A percentile compares a stretch with the other conserved stretches of the same genome.
Conservation (phyloP, 2,329 filamentous ascomycete species). For the Amauroascus verrucosus region DNA sequence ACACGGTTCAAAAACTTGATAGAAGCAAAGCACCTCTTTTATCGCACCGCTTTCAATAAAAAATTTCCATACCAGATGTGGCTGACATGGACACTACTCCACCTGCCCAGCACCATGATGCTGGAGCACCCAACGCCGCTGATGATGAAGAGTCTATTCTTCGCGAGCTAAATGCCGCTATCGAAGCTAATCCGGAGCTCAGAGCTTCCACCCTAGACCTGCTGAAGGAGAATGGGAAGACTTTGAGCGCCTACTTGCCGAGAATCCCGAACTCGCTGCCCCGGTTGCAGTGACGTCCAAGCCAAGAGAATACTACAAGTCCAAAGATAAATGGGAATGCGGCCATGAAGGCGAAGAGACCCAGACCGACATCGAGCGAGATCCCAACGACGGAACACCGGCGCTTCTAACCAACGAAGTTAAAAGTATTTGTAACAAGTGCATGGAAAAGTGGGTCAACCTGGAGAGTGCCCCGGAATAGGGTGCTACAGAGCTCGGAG, state of each 20-base stretch:
- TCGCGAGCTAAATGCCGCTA: constrained; percentile 15
- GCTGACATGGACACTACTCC: neutral
- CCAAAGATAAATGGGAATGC: constrained; percentile 18
- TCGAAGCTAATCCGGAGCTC: constrained; percentile 16
- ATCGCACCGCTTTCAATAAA: neutral
- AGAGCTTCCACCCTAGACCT: constrained; percentile 5
- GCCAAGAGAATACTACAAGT: constrained; percentile 14
- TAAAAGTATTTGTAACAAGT: constrained; percentile 15
- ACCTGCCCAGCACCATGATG: neutral
- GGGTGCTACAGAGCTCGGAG: neutral
- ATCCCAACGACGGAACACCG: constrained; percentile 4
- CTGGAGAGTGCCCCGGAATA: constrained; percentile 8
- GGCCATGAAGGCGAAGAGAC: constrained; percentile 15
- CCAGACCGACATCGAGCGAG: constrained; percentile 15
- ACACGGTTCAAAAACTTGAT: neutral
- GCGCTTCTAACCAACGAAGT: constrained; percentile 13
- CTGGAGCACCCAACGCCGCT: neutral
- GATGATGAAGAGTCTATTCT: constrained; percentile 14
- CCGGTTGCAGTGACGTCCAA: constrained; percentile 10
- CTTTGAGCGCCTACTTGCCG: constrained; percentile 14
- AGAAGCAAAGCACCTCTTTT: too few species aligned
- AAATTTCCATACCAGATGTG: neutral
- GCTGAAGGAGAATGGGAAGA: constrained; percentile 17
- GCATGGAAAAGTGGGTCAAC: constrained; percentile 17
- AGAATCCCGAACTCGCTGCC: constrained; percentile 16